A percentile compares a stretch with the other conserved stretches of the same genome.
Conservation (phyloP, 2,329 filamentous ascomycete genomes). For the Thielaviopsis ethacetica region DNA sequence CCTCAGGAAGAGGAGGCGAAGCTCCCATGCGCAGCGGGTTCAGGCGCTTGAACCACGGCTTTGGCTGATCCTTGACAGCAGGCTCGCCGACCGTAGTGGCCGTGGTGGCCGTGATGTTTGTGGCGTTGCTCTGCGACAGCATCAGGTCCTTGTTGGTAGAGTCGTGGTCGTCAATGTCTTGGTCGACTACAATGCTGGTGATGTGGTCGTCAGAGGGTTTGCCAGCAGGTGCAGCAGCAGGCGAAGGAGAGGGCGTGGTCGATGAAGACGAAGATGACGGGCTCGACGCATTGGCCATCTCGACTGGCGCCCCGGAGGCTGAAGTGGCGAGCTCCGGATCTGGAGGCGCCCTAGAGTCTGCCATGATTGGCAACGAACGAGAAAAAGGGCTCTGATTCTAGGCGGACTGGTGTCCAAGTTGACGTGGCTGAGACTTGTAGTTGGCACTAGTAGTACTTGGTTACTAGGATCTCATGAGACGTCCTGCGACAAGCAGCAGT, state of each 20-base stretch:
- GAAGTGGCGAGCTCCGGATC: slow-evolving; percentile 6
- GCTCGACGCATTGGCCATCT: neutral
- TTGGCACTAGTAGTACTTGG: neutral
- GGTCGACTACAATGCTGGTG: slow-evolving; percentile 8
- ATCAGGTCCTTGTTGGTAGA: slow-evolving; percentile 17
- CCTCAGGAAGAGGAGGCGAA: slow-evolving; percentile 37
- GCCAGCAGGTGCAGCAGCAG: neutral
- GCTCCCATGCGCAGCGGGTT: slow-evolving; percentile 47
- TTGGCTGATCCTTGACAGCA: slow-evolving; percentile 22
- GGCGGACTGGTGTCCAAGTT: too few species aligned
- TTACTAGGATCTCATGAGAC: neutral
- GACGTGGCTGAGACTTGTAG: neutral
- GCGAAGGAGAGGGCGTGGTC: neutral
- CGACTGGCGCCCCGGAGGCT: neutral
- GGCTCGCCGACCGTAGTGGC: slow-evolving; percentile 19
- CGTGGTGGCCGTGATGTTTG: slow-evolving; percentile 32
- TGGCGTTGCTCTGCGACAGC: slow-evolving; percentile 35
- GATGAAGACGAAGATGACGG: neutral
- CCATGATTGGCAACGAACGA: slow-evolving; percentile 4
- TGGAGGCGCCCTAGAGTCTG: slow-evolving; percentile 2
- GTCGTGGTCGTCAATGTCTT: slow-evolving; percentile 7
- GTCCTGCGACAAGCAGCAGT: neutral
- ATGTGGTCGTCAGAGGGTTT: neutral
- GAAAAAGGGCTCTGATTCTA: neutral
- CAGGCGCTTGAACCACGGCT: slow-evolving; percentile 45